Percentiles rank a stretch among this genome's conserved stretches.
phyloP scores from a whole-genome alignment of 2,329 filamentous ascomycete species.

The Davidsoniella eucalypti region DNA sequence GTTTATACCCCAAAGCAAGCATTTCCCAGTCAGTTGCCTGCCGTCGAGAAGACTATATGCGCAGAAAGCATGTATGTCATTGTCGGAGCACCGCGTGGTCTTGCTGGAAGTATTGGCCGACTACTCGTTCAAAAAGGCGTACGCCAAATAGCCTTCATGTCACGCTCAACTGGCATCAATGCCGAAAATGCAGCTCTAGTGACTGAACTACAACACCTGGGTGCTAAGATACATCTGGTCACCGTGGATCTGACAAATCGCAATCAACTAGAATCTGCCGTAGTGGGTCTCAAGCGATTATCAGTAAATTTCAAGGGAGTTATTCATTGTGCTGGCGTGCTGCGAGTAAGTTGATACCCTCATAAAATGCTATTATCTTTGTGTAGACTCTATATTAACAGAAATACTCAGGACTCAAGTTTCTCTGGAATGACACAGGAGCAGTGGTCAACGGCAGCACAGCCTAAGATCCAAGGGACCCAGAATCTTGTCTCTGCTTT shows the following conservation, averaged over 20 bases:
- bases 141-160: conserved; percentile 34
- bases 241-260: conserved; percentile 28
- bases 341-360: conserved; percentile 15
- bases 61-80: conserved; percentile 34
- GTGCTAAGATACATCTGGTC: conserved; percentile 21
- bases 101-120: conserved; percentile 36
- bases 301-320: conserved; percentile 17
- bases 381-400: not conserved
- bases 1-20: too few species aligned
- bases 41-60: conserved; percentile 18
- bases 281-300: too few species aligned
- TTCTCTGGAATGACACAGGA: conserved; percentile 22
- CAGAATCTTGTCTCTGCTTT: conserved; percentile 24
- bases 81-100: conserved; percentile 38
- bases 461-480: conserved; percentile 24
- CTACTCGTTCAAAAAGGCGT: conserved; percentile 35
- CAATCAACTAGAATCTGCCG: too few species aligned
- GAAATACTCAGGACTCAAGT: conserved; percentile 16
- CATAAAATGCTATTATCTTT: not conserved
- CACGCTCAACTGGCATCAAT: conserved; percentile 27
- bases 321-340: conserved; percentile 23
- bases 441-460: conserved; percentile 19
- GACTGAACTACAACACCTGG: conserved; percentile 18
- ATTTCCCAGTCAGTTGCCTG: conserved; percentile 8
- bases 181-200: conserved; percentile 20